phyloP scores from a whole-genome alignment of 345 rosid genomes.

The Zanthoxylum bungeanum region DNA sequence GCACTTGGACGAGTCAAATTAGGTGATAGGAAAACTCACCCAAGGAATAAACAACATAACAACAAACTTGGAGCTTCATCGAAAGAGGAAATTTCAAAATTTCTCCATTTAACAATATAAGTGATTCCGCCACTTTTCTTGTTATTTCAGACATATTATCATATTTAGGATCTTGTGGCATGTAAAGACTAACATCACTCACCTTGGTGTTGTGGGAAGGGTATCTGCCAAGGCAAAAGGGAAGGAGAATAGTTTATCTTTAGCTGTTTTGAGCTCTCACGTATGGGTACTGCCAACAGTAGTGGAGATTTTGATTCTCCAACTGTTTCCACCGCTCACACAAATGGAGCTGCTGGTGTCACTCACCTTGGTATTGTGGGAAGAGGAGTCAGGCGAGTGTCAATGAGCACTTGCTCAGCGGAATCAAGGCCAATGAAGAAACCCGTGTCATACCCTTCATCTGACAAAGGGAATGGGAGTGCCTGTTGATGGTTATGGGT shows the following conservation, averaged over 20 bases:
- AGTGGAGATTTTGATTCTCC: slow-evolving; percentile 58
- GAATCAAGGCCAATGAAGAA: slow-evolving; percentile 65
- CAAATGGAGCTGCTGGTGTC: slow-evolving; percentile 57
- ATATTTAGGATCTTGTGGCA: too few relatives aligned
- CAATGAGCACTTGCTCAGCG: slow-evolving; percentile 37
- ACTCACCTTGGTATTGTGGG: slow-evolving; percentile 89
- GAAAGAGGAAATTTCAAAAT: too few relatives aligned
- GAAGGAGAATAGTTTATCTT: slow-evolving; percentile 35
- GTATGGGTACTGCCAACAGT: slow-evolving; percentile 42
- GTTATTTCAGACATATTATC: too few relatives aligned
- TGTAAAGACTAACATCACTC: too few relatives aligned
- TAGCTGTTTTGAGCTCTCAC: slow-evolving; percentile 50
- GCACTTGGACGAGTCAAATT: too few relatives aligned
- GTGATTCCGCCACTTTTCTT: too few relatives aligned
- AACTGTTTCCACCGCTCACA: slow-evolving; percentile 75
- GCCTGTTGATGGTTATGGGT: slow-evolving; percentile 22
- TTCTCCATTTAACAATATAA: too few relatives aligned
- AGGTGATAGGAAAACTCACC: too few relatives aligned
- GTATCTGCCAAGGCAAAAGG: slow-evolving; percentile 46
- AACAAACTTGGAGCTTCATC: too few relatives aligned
- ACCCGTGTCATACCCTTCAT: slow-evolving; percentile 35
- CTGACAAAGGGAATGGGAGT: slow-evolving; percentile 50
- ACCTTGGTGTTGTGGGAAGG: too few relatives aligned
- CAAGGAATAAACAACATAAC: too few relatives aligned
- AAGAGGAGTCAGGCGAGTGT: slow-evolving; percentile 88